Evolutionary conservation across 2,329 filamentous ascomycete species (phyloP).

Genomic region (Incumbomyces lentus): DNA sequence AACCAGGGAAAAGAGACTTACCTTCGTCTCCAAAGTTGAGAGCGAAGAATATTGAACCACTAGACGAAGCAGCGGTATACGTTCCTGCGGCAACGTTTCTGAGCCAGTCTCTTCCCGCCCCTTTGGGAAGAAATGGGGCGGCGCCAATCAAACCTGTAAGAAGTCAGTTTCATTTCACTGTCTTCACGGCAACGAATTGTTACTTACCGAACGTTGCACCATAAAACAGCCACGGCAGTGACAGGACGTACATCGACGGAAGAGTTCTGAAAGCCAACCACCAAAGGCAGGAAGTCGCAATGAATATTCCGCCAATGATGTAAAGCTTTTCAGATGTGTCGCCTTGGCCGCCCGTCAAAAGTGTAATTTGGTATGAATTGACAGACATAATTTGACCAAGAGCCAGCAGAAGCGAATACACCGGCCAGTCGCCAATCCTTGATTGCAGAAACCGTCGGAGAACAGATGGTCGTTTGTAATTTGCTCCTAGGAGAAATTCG

Average conservation of each 20-base stretch:
- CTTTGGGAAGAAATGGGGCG: constrained; percentile 31
- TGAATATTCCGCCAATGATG: constrained; percentile 42
- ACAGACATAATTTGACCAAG: constrained; percentile 43
- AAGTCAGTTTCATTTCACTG: too few relatives aligned
- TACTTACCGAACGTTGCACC: constrained; percentile 41
- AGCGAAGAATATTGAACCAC: constrained; percentile 47
- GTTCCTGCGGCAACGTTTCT: constrained; percentile 44
- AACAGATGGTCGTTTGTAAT: constrained; percentile 39
- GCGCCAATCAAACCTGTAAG: constrained; percentile 35
- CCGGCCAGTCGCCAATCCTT: constrained; percentile 43
- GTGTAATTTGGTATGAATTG: constrained; percentile 49
- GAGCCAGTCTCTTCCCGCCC: constrained; percentile 27
- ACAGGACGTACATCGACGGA: constrained; percentile 41
- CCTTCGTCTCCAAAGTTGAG: constrained; percentile 47
- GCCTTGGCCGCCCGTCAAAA: constrained; percentile 45
- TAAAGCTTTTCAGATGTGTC: constrained; percentile 43
- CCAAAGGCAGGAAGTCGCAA: constrained; percentile 42
- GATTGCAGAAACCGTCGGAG: constrained; percentile 34
- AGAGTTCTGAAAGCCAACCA: constrained; percentile 43
- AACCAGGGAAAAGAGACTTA: not conserved
- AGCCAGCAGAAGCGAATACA: constrained; percentile 44
- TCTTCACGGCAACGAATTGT: constrained; percentile 19
- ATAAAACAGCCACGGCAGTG: constrained; percentile 45
- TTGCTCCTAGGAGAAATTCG: constrained; percentile 37
- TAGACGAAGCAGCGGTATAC: constrained; percentile 44